Conservation (phyloP, 768 basidiomycete species). For the Mycena alexandri region DNA sequence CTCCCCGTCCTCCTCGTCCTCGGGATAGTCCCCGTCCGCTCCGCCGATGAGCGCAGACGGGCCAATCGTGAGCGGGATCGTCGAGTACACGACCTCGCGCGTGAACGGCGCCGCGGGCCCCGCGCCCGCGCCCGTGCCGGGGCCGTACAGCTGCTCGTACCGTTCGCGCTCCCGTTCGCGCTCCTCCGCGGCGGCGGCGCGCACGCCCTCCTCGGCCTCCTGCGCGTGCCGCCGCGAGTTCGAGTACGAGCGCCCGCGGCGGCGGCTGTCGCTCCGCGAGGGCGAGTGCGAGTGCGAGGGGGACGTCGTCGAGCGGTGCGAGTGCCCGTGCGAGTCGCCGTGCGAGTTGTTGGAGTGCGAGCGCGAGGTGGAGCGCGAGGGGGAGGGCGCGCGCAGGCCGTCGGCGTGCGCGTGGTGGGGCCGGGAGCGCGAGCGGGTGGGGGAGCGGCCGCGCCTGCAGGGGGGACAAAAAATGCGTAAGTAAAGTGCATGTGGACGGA, state of each 20-base stretch:
- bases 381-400: slow-evolving; percentile 31
- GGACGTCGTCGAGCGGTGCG: no score
- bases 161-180: slow-evolving; percentile 13
- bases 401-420: slow-evolving; percentile 1
- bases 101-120: slow-evolving; percentile 14
- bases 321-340: slow-evolving; percentile 1
- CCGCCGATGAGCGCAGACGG: slow-evolving; percentile 24
- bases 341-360: not conserved
- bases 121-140: no score
- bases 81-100: slow-evolving; percentile 28
- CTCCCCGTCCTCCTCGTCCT: slow-evolving; percentile 1
- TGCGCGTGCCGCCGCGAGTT: not conserved
- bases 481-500: not conserved
- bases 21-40: slow-evolving; percentile 26
- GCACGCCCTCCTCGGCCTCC: no score
- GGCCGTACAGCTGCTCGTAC: slow-evolving; percentile 30
- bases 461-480: no score
- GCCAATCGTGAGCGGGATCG: slow-evolving; percentile 39
- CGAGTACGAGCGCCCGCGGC: slow-evolving; percentile 5
- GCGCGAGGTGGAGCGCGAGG: slow-evolving; percentile 20
- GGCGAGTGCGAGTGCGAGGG: not conserved
- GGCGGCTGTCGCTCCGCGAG: no score
- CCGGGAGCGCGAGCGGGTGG: slow-evolving; percentile 23
- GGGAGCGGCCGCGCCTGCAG: slow-evolving; percentile 31
- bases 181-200: no score